A percentile compares a stretch with the other conserved stretches of the same genome.
Evolutionary conservation across 768 basidiomycete species (phyloP).

Genomic region (Tephrocybe rancida): DNA sequence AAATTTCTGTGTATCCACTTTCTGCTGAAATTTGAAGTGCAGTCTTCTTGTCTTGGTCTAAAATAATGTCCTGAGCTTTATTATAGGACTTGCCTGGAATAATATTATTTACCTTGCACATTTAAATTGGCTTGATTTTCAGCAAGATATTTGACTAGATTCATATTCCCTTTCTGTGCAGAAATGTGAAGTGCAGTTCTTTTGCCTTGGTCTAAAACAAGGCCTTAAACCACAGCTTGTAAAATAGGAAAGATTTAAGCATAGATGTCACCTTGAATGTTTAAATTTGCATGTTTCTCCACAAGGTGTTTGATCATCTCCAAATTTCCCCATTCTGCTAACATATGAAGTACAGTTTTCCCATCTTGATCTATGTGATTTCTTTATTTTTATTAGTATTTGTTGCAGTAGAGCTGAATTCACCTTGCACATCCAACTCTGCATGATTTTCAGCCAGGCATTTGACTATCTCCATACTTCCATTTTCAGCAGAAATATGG

Average conservation of each 20-base stretch:
- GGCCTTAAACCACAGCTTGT: neutral
- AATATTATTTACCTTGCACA: neutral
- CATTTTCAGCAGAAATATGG: neutral
- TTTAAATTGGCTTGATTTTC: neutral
- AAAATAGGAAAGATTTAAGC: neutral
- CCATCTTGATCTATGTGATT: neutral
- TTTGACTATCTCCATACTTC: neutral
- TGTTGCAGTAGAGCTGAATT: too few species aligned
- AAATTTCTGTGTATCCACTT: too few species aligned
- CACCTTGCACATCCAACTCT: too few species aligned
- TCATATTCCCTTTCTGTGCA: neutral
- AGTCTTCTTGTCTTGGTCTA: too few species aligned
- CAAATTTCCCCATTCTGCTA: neutral
- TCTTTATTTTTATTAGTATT: too few species aligned
- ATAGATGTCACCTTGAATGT: neutral
- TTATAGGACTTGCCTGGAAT: too few species aligned
- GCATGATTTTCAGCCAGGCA: too few species aligned
- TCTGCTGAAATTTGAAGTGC: too few species aligned
- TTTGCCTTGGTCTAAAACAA: neutral
- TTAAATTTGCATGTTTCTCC: neutral
- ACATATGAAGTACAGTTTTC: neutral
- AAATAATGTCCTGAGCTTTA: too few species aligned
- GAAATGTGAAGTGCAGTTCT: neutral
- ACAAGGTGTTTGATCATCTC: neutral
- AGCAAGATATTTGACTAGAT: neutral